phyloP scores from a whole-genome alignment of 2,329 filamentous ascomycete genomes.

The Xylariaceae sp. region DNA sequence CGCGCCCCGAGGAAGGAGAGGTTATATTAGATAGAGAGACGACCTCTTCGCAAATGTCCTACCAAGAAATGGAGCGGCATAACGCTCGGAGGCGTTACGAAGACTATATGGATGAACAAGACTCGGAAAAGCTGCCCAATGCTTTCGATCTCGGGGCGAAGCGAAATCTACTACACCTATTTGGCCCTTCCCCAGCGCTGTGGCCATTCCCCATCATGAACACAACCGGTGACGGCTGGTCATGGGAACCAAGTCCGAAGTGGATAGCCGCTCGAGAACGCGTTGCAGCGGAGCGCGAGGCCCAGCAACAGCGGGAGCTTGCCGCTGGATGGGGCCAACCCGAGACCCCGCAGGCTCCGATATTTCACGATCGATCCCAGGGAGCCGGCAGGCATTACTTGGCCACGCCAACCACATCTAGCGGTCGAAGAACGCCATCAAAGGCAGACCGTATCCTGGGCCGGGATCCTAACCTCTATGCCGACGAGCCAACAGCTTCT shows the following conservation, averaged over 20 bases:
- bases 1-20: slow-evolving; percentile 78
- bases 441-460: slow-evolving; percentile 58
- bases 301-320: slow-evolving; percentile 60
- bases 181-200: slow-evolving; percentile 67
- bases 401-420: slow-evolving; percentile 17
- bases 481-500: slow-evolving; percentile 41
- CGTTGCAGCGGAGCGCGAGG: slow-evolving; percentile 53
- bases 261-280: slow-evolving; percentile 71
- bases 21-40: slow-evolving; percentile 37
- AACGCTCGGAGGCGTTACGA: slow-evolving; percentile 55
- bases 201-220: slow-evolving; percentile 82
- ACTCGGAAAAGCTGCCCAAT: slow-evolving; percentile 82
- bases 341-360: slow-evolving; percentile 26
- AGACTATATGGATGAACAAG: slow-evolving; percentile 83
- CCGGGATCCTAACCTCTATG: slow-evolving; percentile 53
- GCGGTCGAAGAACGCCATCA: slow-evolving; percentile 41
- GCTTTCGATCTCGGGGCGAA: slow-evolving; percentile 88
- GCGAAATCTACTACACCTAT: slow-evolving; percentile 74
- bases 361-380: slow-evolving; percentile 19
- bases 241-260: slow-evolving; percentile 78
- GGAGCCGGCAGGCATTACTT: slow-evolving; percentile 35
- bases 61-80: slow-evolving; percentile 52
- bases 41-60: slow-evolving; percentile 45
- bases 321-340: slow-evolving; percentile 62
- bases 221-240: slow-evolving; percentile 89